Evolutionary conservation across 768 basidiomycete species (phyloP), one percentile per base, ranked within the genome.

Genomic region (Tulasnella sp.): DNA sequence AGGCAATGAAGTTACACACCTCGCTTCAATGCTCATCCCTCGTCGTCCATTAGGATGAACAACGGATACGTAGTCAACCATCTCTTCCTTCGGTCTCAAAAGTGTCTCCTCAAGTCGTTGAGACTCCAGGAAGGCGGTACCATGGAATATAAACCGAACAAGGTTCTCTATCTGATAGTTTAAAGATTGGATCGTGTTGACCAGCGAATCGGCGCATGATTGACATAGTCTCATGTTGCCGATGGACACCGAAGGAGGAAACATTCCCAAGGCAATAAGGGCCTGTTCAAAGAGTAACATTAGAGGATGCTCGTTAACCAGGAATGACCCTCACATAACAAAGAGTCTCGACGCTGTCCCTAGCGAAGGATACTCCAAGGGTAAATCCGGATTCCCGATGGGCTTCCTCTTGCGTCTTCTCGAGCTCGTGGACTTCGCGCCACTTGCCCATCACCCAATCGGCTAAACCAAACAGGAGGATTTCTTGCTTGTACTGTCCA

Each of bases 401-500:
- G 27, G 25, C 48, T 21, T 43, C 32, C 55, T 34, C 42, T 43
- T 49, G 21, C 42, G 45, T 27, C 23, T 36, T 17, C 3, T 31
- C 19, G 27, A 36, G 9, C 15, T 46, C 29, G 32, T 32, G 72
- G 3, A 86, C 79, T 29, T 69, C 73, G 3, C 81, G 75, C 89
- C 89, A 93, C 8, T 80, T 79, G 51, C 78, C 74, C 59, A 92
- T 70, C 50, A 92, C 82, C 90, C 89, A 93, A 40, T 86, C 83
- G 11, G 81, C 83, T 15, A 93, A 74, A 3, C 86, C 86, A 67
- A 90, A 93, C 2, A 92, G 73, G 29, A 82, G 73, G 31, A 92
- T 76, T 67, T 93, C 60, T 14, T 61, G 61, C 14, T 57, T 57
- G 42, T 57, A 57, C 37, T 45, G 55, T 12, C 55, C 55, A 32